Evolutionary conservation across 148 eudicot genomes (phyloP), one percentile per base, ranked within the genome.

Genomic region (Rhododendron vialii): DNA sequence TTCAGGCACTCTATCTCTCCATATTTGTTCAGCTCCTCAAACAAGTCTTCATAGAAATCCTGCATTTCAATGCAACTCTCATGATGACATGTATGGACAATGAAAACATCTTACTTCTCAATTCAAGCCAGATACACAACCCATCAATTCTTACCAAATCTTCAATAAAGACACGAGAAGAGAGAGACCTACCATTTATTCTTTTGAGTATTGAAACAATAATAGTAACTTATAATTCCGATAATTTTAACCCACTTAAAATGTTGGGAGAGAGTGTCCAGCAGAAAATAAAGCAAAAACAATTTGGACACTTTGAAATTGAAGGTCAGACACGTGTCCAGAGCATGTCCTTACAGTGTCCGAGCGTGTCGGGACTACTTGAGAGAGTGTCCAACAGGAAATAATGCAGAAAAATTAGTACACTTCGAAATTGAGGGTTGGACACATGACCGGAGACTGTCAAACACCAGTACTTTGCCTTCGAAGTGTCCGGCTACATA

Each of bases 41-140:
- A 96, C 65, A 96, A 85, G 90, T 96, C 99, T 88, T 96, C 99
- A 80, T 96, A 96, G 84, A 96, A 96, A 90, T 96, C 99, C 98
- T 95, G 93, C 87, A 90, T 11, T n/a, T 18, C 50, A 43, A 82
- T 30, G 20, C 78, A 45, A 12, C 43, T 71, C 50, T 41, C 45
- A 41, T 41, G 45, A 41, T 41, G 45, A 41, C 45, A 41, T 41
- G 43, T 41, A 41, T 41, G 45, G 45, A 41, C 45, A 41, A 41
- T 24, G 7, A 24, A 10, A 4, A 41, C 36, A 22, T 24, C 69
- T 63, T 63, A 24, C 24, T 63, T 22, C 69, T 6, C 69, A 63
- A 63, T 63, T 63, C 69, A 63, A 7, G 26, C 69, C 69, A 63
- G 2, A 63, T 22, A 24, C 6, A 63, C 26, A 63, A 22, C 26